Base-by-base conservation (phyloP, 176 grass and related monocot species). In the Raddia guianensis region DNA sequence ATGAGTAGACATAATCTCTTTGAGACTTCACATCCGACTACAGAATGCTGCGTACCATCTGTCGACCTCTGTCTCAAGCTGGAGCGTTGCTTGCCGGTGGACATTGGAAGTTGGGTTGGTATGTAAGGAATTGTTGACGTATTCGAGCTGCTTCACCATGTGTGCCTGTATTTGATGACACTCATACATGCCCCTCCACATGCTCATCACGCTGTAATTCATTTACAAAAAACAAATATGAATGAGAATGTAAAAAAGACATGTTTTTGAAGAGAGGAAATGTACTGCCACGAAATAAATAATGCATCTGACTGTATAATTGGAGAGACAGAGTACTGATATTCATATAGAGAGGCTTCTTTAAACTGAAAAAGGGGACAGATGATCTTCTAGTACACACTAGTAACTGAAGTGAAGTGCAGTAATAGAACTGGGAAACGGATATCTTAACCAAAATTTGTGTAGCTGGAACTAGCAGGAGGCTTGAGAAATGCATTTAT, bases 121-220 rank as follows among this genome's bases (percentile, higher is more conserved):
- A 45, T 75, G 89, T 61, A 80, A 66, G 79, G 86, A 84, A 69
- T 76, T 88, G 75, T 92, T 93, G 20, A 99, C 84, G 72, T 99
- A 89, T 71, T 97, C 85, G 0, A 97, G 94, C 76, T 97, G 89
- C 80, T 99, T 92, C 73, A 99, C 96, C 37, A 99, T 99, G 90
- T 95, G 92, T 48, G 96, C 95, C 82, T 99, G 96, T 47, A 99
- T 92, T 70, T 99, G 96, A 76, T 99, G 96, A 42, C 96, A 99
- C 86, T 99, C 92, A 2, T 99, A 95, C 96, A 99, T 99, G 85
- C 92, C 90, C 72, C 96, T 95, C 96, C 96, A 99, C 96, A 99
- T 99, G 75, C 86, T 83, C 84, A 92, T 99, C 78, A 95, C 90
- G 14, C 96, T 99, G 90, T 19, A 83, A 54, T 85, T 88, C 34